Evolutionary conservation across 179 eudicot genomes (phyloP), one percentile per base, ranked within the genome.

Genomic region (Sideroxylon spinosum): DNA sequence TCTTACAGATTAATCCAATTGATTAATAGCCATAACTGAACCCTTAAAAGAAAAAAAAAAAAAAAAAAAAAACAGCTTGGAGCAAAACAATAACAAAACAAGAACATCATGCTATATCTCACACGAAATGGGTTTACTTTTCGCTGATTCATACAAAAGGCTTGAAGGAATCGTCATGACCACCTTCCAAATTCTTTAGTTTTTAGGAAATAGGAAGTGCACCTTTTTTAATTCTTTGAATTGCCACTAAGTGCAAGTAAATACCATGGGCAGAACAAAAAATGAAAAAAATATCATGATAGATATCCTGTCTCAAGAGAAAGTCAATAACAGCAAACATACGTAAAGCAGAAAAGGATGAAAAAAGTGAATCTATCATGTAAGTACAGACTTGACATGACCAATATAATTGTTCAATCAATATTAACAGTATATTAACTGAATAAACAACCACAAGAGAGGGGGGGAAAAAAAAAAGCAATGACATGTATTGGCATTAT

Each of bases 321-420:
- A 14, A 32, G 71, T 67, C 20, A 67, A 17, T 7, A 67, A 67
- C 71, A 67, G 22, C 7, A 29, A 29, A 29, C 22, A 29, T n/a
- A 28, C 17, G 37, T 6, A 17, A n/a, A 32, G n/a, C 5, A 28
- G 49, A 48, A 67, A 16, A 28, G 20, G 12, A 9, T 16, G 48
- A 2, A 37, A 67, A 67, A 67, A 32, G 26, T n/a, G 14, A 46
- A 68, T 46, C 26, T 46, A 46, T 46, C 19, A 26, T 10, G 11
- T 50, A 22, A 6, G 64, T 46, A 64, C 17, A 75, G 20, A 29
- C 62, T 46, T 71, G 52, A 61, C 60, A 78, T 44, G n/a, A 70
- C 55, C 63, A 25, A 46, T n/a, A 9, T 26, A 64, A 55, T 19
- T 64, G 70, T 61, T 26, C 46, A 71, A 78, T 48, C 13, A 69